Conservation (phyloP, 1,284 basidiomycete genomes). For the Xerocomus cyaneibrunnescens region DNA sequence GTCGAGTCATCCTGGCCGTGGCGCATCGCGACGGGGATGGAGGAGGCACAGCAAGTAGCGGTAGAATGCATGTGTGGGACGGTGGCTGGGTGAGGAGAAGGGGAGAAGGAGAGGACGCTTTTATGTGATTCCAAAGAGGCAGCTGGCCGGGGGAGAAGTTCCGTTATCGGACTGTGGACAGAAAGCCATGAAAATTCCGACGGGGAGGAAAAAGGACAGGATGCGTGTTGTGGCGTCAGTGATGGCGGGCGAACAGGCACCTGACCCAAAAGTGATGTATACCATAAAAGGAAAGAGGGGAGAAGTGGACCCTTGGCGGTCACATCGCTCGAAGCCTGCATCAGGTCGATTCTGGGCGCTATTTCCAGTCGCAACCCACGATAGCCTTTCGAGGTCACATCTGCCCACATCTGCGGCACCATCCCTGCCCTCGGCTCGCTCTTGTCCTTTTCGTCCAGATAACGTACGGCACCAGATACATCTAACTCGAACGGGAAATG, state of each 20-base stretch:
- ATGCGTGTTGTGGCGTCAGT: constrained; percentile 40
- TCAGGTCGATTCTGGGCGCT: constrained; percentile 26
- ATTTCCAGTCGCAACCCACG: constrained; percentile 26
- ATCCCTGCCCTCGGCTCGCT: constrained; percentile 12
- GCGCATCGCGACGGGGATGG: constrained; percentile 25
- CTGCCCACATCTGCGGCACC: constrained; percentile 27
- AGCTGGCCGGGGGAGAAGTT: constrained; percentile 33
- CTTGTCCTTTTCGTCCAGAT: constrained; percentile 27
- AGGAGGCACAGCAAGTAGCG: constrained; percentile 4
- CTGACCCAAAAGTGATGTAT: constrained; percentile 28
- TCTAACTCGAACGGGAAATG: constrained; percentile 34
- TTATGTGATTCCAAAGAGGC: constrained; percentile 33
- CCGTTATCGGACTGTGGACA: constrained; percentile 39
- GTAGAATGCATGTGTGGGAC: constrained; percentile 24
- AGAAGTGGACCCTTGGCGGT: constrained; percentile 30
- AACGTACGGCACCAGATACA: constrained; percentile 34
- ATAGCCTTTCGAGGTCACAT: constrained; percentile 37
- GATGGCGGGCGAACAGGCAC: constrained; percentile 37
- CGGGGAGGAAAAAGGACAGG: constrained; percentile 27
- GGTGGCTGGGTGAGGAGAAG: neutral
- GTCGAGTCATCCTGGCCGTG: constrained; percentile 20
- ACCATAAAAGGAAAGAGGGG: constrained; percentile 22
- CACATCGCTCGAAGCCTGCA: constrained; percentile 36
- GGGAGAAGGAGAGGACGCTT: constrained; percentile 18
- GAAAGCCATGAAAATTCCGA: constrained; percentile 38